Evolutionary conservation across 257 asterid genomes (phyloP).

Genomic region (Plantago elongata): DNA sequence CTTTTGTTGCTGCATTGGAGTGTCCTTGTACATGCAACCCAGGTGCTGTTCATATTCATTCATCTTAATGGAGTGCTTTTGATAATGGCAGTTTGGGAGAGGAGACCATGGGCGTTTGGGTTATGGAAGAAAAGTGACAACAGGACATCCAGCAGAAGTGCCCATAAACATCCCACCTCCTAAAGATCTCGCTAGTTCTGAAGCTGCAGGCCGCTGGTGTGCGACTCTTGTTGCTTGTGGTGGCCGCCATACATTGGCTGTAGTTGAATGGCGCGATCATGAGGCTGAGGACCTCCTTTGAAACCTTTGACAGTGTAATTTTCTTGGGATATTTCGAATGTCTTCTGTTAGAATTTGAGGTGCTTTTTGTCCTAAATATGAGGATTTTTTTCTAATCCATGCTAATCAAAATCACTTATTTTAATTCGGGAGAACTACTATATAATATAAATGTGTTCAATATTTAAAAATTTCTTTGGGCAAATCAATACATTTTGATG

Average conservation of each 20-base stretch:
- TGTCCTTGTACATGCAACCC: not conserved
- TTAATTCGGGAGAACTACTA: too few relatives aligned
- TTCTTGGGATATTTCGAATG: not conserved
- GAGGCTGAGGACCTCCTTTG: constrained; percentile 30
- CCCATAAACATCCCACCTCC: constrained; percentile 72
- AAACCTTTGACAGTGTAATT: constrained; percentile 5
- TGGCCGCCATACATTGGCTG: constrained; percentile 88
- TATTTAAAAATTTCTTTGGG: too few relatives aligned
- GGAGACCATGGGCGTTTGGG: constrained; percentile 99
- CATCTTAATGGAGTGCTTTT: not conserved
- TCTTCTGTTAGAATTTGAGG: not conserved
- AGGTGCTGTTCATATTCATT: not conserved
- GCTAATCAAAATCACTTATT: too few relatives aligned
- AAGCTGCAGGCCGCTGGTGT: constrained; percentile 60
- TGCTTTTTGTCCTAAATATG: not conserved
- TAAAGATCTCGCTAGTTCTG: constrained; percentile 22
- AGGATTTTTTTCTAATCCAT: not conserved
- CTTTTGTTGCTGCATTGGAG: not conserved
- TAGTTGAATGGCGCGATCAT: constrained; percentile 56
- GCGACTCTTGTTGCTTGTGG: constrained; percentile 89
- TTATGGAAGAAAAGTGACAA: constrained; percentile 82
- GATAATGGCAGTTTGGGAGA: constrained; percentile 74
- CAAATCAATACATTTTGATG: too few relatives aligned
- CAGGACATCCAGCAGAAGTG: constrained; percentile 92
- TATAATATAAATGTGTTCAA: too few relatives aligned